These are phyloP conservation scores for Ceratocystis harringtonii DNA, from an alignment of 2,329 filamentous ascomycete species.

Conservation along the genomic window DNA sequence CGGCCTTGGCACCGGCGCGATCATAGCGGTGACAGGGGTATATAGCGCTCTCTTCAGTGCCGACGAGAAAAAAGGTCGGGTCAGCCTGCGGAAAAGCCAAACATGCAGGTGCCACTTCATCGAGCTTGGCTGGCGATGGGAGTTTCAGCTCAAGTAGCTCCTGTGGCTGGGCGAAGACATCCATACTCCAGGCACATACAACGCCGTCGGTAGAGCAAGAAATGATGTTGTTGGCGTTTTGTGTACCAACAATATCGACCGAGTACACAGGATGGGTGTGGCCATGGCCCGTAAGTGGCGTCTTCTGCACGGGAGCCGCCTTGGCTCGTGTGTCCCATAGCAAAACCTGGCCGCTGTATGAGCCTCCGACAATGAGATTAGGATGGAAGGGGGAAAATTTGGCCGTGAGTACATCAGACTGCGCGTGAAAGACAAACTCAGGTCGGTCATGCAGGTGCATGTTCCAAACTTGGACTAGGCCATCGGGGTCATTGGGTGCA, in stretches of 20 bases:
- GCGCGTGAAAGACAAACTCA: constrained; percentile 92
- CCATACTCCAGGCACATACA: constrained; percentile 92
- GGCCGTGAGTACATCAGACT: constrained; percentile 86
- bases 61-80: constrained; percentile 92
- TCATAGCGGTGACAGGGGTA: constrained; percentile 96
- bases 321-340: constrained; percentile 92
- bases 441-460: constrained; percentile 84
- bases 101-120: constrained; percentile 87
- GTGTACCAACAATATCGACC: constrained; percentile 88
- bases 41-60: constrained; percentile 91
- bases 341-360: constrained; percentile 90
- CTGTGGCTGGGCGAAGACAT: constrained; percentile 94
- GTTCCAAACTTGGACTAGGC: constrained; percentile 94
- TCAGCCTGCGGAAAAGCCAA: constrained; percentile 91
- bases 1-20: constrained; percentile 89
- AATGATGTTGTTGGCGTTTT: constrained; percentile 97
- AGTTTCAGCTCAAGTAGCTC: constrained; percentile 81
- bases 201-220: constrained; percentile 93
- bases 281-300: constrained; percentile 81
- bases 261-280: constrained; percentile 96
- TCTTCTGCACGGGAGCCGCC: constrained; percentile 84
- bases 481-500: constrained; percentile 83
- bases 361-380: constrained; percentile 87
- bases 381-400: constrained; percentile 99
- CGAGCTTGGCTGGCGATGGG: constrained; percentile 65